Evolutionary conservation across 176 grass and related monocot genomes (phyloP).

Genomic region (Areca catechu): DNA sequence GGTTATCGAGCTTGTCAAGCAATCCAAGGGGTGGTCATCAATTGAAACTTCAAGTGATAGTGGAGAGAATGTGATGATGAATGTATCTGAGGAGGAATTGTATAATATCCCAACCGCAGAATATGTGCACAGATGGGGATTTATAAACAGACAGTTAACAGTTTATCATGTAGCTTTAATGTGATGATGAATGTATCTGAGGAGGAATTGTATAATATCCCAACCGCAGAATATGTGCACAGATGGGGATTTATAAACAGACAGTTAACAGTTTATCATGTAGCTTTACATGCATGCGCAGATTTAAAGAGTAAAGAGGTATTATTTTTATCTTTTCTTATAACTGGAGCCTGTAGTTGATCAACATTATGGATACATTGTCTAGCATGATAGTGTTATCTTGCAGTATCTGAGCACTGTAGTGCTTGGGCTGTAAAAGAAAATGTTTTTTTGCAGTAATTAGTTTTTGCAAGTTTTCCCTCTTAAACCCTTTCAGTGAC

Average conservation of each 20-base stretch:
- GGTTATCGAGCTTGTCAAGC: constrained; percentile 90
- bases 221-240: constrained; percentile 78
- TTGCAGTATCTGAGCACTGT: too few species aligned
- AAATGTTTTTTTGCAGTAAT: too few species aligned
- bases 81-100: constrained; percentile 84
- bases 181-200: constrained; percentile 98
- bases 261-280: constrained; percentile 78
- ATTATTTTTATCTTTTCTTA: background rate
- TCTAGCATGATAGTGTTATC: too few species aligned
- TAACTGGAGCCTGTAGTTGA: too few species aligned
- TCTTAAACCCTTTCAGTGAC: too few species aligned
- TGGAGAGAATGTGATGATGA: constrained; percentile 99
- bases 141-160: constrained; percentile 51
- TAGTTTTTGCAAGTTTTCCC: too few species aligned
- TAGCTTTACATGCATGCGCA: constrained; percentile 82
- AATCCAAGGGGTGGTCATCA: constrained; percentile 93
- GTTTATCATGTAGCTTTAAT: constrained; percentile 98
- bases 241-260: constrained; percentile 60
- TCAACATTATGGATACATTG: too few species aligned
- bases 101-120: constrained; percentile 97
- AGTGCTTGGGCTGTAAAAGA: too few species aligned
- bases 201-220: constrained; percentile 92
- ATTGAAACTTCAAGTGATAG: constrained; percentile 58
- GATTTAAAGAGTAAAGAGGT: constrained; percentile 90
- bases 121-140: constrained; percentile 63